phyloP scores from a whole-genome alignment of 495 filamentous ascomycete genomes.

The Oidiodendron maius region DNA sequence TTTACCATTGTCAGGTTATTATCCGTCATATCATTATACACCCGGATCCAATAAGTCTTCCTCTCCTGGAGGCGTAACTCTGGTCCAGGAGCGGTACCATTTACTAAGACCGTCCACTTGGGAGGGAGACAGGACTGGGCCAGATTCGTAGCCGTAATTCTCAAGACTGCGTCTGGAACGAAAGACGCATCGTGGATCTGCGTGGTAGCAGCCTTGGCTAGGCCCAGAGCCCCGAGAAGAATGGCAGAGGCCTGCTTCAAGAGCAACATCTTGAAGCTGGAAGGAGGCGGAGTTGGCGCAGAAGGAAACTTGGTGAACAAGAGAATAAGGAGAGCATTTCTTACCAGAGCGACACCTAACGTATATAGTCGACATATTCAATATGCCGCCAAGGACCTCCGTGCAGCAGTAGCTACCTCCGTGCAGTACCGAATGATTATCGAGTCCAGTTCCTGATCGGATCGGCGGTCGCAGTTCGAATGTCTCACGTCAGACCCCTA shows the following conservation, averaged over 20 bases:
- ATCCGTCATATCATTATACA: slow-evolving; percentile 51
- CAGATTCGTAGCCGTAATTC: slow-evolving; percentile 32
- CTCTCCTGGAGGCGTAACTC: slow-evolving; percentile 40
- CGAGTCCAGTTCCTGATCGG: no score
- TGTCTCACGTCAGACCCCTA: no score
- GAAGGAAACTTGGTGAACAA: no score
- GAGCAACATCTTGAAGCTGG: not conserved
- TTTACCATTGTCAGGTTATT: slow-evolving; percentile 49
- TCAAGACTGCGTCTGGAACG: slow-evolving; percentile 43
- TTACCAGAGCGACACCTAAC: no score
- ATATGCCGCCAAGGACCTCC: no score
- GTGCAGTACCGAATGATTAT: no score
- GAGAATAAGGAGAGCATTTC: no score
- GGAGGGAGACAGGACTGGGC: slow-evolving; percentile 35
- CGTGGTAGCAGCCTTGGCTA: not conserved
- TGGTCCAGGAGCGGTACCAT: slow-evolving; percentile 49
- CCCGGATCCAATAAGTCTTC: slow-evolving; percentile 48
- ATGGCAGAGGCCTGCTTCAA: not conserved
- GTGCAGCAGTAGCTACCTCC: no score
- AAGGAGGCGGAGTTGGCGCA: no score
- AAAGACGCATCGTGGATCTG: slow-evolving; percentile 33
- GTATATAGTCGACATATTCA: no score
- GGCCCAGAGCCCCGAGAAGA: not conserved
- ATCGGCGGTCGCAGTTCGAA: no score
- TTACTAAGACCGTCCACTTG: slow-evolving; percentile 41